Base-by-base conservation (phyloP, 2,329 filamentous ascomycete genomes). In the Monosporascus cannonballus region DNA sequence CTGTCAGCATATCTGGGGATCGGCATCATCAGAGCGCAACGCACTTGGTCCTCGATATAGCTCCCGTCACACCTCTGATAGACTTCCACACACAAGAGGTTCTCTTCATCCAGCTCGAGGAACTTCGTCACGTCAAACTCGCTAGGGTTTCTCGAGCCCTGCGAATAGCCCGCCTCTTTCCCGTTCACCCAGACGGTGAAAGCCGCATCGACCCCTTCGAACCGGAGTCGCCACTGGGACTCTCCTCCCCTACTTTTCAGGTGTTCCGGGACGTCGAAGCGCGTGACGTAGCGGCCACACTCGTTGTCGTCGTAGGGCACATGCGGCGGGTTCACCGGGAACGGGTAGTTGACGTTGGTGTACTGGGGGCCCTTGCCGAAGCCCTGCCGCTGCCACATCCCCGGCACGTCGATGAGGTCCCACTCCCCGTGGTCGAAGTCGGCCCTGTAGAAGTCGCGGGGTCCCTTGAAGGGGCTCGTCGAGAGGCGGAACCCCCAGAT, bases 101-200 rank as follows among this genome's bases (percentile, higher is more conserved):
- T 89, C 46, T 74, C 68, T 1, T 67, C 65, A 4, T 67, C 63
- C 3, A 67, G 41, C 1, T 69, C 64, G 2, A 89, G 69, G 34
- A 75, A 68, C 0, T 70, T 58, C 0, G 85, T 84, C 6, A 91
- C 74, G 57, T 90, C 87, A 56, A 90, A 91, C 57, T 90, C 87
- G 27, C 81, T 81, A 0, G 87, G 83, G 55, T 90, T 90, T 20
- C 87, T 76, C 4, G 83, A 83, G 1, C 87, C 87, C 63, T 90
- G 86, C 1, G 82, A 83, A 62, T 90, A 90, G 1, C 87, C 87
- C 7, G 89, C 77, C 47, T 84, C 72, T 11, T 73, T 69, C 0
- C 85, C 84, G 61, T 91, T 90, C 3, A 91, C 64, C 78, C 82
- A 90, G 2, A 89, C 73, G 58, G 86, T 83, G 57, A 87, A 90